A percentile compares a stretch with the other conserved stretches of the same genome.
These are phyloP conservation scores for Cadophora malorum DNA, from an alignment of 2,329 filamentous ascomycete genomes.

Conservation along the genomic window DNA sequence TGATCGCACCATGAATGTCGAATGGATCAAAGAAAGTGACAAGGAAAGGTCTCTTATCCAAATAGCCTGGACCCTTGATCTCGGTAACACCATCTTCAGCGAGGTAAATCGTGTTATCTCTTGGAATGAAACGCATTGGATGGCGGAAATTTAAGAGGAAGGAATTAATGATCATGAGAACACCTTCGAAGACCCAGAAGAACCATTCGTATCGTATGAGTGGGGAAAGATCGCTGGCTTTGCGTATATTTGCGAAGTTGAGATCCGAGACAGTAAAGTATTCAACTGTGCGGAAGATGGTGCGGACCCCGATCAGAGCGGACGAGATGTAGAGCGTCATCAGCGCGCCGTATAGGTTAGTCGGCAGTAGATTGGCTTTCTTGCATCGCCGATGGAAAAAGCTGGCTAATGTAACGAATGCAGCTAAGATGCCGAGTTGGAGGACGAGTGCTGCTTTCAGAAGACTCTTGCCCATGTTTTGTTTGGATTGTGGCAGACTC, in stretches of 20 bases:
- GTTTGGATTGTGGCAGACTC: slow-evolving; percentile 47
- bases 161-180: slow-evolving; percentile 58
- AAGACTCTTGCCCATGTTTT: slow-evolving; percentile 52
- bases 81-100: slow-evolving; percentile 56
- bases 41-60: slow-evolving; percentile 50
- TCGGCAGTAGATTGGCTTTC: slow-evolving; percentile 43
- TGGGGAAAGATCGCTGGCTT: slow-evolving; percentile 49
- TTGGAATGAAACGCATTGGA: slow-evolving; percentile 58
- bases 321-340: slow-evolving; percentile 59
- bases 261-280: slow-evolving; percentile 58
- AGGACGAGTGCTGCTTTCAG: slow-evolving; percentile 59
- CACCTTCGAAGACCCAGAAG: slow-evolving; percentile 64
- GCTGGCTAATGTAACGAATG: slow-evolving; percentile 56
- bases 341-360: slow-evolving; percentile 46
- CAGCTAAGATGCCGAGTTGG: slow-evolving; percentile 59
- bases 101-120: slow-evolving; percentile 56
- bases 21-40: slow-evolving; percentile 44
- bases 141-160: slow-evolving; percentile 58
- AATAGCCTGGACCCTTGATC: slow-evolving; percentile 55
- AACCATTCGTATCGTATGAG: slow-evolving; percentile 64
- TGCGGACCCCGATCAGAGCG: slow-evolving; percentile 57
- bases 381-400: slow-evolving; percentile 56
- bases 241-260: slow-evolving; percentile 46
- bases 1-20: slow-evolving; percentile 38
- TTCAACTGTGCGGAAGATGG: slow-evolving; percentile 64